phyloP scores from a whole-genome alignment of 345 rosid genomes.

The Atalantia buxifolia region DNA sequence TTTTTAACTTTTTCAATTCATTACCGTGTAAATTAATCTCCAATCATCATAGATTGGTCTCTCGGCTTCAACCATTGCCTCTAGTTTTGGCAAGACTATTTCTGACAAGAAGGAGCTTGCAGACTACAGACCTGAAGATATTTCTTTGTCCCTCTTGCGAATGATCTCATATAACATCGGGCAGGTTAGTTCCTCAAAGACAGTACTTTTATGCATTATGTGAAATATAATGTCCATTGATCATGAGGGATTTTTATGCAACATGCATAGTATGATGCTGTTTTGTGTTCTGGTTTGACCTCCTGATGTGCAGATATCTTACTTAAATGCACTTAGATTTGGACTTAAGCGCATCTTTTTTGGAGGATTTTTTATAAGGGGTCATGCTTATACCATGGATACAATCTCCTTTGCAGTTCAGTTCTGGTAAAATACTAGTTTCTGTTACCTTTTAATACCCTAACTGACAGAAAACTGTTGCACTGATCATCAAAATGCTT shows the following conservation, averaged over 20 bases:
- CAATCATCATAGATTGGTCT: conserved; percentile 66
- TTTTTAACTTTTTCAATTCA: not conserved
- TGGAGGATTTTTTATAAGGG: conserved; percentile 96
- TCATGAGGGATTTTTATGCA: not conserved
- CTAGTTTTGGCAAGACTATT: conserved; percentile 96
- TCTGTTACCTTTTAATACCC: not conserved
- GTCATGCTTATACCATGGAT: conserved; percentile 99
- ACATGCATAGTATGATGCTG: not conserved
- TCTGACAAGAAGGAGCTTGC: conserved; percentile 90
- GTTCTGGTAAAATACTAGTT: conserved; percentile 58
- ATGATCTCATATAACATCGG: conserved; percentile 99
- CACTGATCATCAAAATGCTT: not conserved
- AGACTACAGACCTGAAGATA: conserved; percentile 95
- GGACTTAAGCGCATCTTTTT: conserved; percentile 93
- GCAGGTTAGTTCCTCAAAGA: conserved; percentile 52
- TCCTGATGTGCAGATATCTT: conserved; percentile 61
- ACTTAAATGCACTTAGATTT: conserved; percentile 91
- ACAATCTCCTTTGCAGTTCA: conserved; percentile 98
- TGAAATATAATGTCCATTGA: not conserved
- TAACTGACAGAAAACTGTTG: not conserved
- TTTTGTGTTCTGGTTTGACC: not conserved
- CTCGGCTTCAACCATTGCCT: conserved; percentile 97
- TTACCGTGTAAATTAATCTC: not conserved
- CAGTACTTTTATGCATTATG: not conserved
- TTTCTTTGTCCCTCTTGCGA: conserved; percentile 91